Percentiles rank a stretch among this genome's conserved stretches.
Evolutionary conservation across 2,329 filamentous ascomycete genomes (phyloP).

Genomic region (Didymellaceae sp.): DNA sequence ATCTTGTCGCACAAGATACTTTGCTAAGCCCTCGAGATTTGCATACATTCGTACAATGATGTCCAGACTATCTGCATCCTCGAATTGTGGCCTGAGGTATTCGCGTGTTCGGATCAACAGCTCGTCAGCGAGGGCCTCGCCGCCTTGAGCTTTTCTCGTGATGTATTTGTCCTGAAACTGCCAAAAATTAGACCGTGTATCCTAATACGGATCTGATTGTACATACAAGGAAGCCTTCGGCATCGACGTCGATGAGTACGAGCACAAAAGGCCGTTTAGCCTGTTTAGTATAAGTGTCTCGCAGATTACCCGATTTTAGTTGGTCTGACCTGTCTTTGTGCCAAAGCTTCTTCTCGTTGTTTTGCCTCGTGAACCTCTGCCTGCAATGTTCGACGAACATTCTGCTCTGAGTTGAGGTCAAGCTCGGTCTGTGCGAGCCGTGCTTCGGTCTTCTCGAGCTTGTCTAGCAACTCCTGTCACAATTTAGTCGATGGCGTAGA

Average conservation of each 20-base stretch:
- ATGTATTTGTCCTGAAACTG: slow-evolving; percentile 49
- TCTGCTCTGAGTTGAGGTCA: slow-evolving; percentile 48
- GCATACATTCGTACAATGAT: slow-evolving; percentile 46
- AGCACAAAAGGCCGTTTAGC: slow-evolving; percentile 44
- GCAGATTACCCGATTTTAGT: background rate
- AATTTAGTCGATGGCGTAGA: background rate
- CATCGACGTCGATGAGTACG: slow-evolving; percentile 48
- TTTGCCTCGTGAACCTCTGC: slow-evolving; percentile 40
- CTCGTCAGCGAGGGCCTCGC: slow-evolving; percentile 45
- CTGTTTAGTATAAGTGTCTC: slow-evolving; percentile 25
- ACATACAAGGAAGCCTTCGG: slow-evolving; percentile 46
- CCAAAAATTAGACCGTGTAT: background rate
- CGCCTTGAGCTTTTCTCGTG: slow-evolving; percentile 44
- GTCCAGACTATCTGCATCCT: slow-evolving; percentile 45
- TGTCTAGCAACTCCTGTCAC: slow-evolving; percentile 44
- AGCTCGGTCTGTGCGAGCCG: slow-evolving; percentile 46
- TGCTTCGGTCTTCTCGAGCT: slow-evolving; percentile 47
- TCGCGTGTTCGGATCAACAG: slow-evolving; percentile 43
- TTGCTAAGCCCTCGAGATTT: slow-evolving; percentile 48
- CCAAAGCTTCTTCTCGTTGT: slow-evolving; percentile 36
- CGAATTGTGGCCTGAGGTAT: slow-evolving; percentile 44
- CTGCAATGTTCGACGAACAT: slow-evolving; percentile 46
- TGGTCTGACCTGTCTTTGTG: slow-evolving; percentile 37
- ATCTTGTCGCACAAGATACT: slow-evolving; percentile 44
- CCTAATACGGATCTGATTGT: background rate